These are phyloP conservation scores for Sphenostylis stenocarpa DNA, from an alignment of 306 rosid genomes.

Conservation along the genomic window DNA sequence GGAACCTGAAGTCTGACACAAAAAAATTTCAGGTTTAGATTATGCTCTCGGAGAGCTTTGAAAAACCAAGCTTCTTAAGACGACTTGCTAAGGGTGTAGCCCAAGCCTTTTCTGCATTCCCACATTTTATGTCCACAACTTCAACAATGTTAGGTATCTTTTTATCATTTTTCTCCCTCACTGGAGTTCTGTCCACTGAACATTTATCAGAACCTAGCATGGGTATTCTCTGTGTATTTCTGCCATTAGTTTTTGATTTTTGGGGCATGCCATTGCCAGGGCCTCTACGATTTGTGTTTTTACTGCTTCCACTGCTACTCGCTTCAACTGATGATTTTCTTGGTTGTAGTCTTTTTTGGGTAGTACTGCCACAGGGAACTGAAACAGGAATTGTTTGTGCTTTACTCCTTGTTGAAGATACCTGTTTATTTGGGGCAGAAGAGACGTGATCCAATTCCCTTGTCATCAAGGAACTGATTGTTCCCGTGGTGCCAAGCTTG, in stretches of 20 bases:
- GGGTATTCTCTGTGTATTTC: slow-evolving; percentile 62
- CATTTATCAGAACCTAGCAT: slow-evolving; percentile 63
- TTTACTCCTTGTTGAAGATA: slow-evolving; percentile 57
- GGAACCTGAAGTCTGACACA: slow-evolving; percentile 60
- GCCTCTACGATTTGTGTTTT: slow-evolving; percentile 38
- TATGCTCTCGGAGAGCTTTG: slow-evolving; percentile 76
- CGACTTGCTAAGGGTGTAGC: slow-evolving; percentile 68
- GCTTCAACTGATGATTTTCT: slow-evolving; percentile 66
- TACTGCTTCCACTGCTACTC: slow-evolving; percentile 61
- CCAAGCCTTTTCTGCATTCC: slow-evolving; percentile 74
- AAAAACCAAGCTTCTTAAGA: slow-evolving; percentile 81
- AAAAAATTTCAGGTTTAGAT: slow-evolving; percentile 59
- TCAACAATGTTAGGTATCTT: slow-evolving; percentile 68
- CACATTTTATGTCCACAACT: slow-evolving; percentile 83
- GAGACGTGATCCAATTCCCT: slow-evolving; percentile 77
- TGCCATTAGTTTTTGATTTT: slow-evolving; percentile 53
- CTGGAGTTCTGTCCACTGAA: slow-evolving; percentile 47
- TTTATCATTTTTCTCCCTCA: slow-evolving; percentile 58
- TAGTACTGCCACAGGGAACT: slow-evolving; percentile 45
- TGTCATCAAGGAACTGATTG: slow-evolving; percentile 78
- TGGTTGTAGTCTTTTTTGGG: slow-evolving; percentile 54
- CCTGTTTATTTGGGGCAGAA: slow-evolving; percentile 48
- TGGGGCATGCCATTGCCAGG: slow-evolving; percentile 42
- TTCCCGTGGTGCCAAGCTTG: slow-evolving; percentile 82
- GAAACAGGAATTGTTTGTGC: slow-evolving; percentile 46